Percentiles rank a stretch among this genome's conserved stretches.
These are phyloP conservation scores for Tanacetum coccineum DNA, from an alignment of 129 eudicot species.

Conservation along the genomic window DNA sequence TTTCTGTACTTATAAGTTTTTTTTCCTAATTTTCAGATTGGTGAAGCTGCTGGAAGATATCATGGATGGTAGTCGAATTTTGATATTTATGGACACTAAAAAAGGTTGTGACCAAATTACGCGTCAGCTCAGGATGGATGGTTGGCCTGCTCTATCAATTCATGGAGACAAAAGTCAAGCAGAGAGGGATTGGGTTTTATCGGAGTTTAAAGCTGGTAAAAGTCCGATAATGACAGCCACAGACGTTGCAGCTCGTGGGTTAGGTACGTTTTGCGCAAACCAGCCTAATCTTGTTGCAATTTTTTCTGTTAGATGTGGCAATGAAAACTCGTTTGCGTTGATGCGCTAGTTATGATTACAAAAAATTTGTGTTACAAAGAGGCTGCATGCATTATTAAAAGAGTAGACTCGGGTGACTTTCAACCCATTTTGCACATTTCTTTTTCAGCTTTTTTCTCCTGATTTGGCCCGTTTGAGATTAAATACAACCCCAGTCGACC, in stretches of 20 bases:
- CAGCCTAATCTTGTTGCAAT: background rate
- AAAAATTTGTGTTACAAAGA: too few relatives aligned
- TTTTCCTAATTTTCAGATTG: conserved; percentile 38
- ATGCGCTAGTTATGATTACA: too few relatives aligned
- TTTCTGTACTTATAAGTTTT: background rate
- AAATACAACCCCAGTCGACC: too few relatives aligned
- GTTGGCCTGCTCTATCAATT: conserved; percentile 96
- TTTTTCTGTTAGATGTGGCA: too few relatives aligned
- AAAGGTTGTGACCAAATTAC: conserved; percentile 95
- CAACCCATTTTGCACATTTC: too few relatives aligned
- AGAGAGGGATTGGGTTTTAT: conserved; percentile 98
- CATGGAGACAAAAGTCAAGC: conserved; percentile 99
- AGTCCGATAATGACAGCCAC: conserved; percentile 98
- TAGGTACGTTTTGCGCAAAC: conserved; percentile 50
- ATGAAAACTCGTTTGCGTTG: too few relatives aligned
- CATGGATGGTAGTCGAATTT: conserved; percentile 94
- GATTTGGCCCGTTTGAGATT: too few relatives aligned
- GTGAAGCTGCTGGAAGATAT: conserved; percentile 93
- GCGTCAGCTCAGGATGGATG: conserved; percentile 89
- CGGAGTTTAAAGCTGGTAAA: conserved; percentile 90
- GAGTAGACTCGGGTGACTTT: too few relatives aligned
- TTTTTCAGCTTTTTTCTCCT: too few relatives aligned
- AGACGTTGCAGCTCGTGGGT: conserved; percentile 97
- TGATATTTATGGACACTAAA: conserved; percentile 94
- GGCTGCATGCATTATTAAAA: too few relatives aligned